Evolutionary conservation across 257 asterid species (phyloP), one percentile per base, ranked within the genome.

Genomic region (Lycium barbarum): DNA sequence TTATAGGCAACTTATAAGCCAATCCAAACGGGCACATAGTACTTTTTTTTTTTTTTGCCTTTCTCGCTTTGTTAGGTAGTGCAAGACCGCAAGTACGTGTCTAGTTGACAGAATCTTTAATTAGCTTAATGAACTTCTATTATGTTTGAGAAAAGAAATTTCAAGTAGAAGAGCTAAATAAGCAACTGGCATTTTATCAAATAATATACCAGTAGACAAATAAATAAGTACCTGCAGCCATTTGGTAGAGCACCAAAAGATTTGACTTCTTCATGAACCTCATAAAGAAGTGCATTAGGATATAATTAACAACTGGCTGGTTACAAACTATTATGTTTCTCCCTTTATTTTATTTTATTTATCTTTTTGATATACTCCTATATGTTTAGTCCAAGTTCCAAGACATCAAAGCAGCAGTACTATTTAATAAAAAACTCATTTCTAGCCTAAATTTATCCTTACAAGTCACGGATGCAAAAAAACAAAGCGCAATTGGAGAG

Each of bases 221-320:
- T 68, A 38, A 70, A 70, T 15, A 38, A 36, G 53, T 68, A 36
- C 51, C 2, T 26, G 33, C 33, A 7, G 33, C 7, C 54, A 38
- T 38, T 8, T 70, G 53, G 26, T 38, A 8, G 54, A 70, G 33
- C 8, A 38, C 54, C 53, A 8, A 70, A 68, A 38, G 78, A 3
- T 70, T 70, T 70, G 79, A 70, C 78, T 70, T 67, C 74, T 67
- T 38, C 78, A 38, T 15, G 49, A 73, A 20, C 20, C 20, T 20
- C 59, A 73, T 22, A 47, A 74, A 20, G 3, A 22, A 12, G 22
- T 20, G 40, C 20, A 74, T 9, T 13, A 14, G 13, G 45, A 22
- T 76, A 26, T 2, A 8, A 26, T 26, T 11, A 70, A 70, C 54
- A 70, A 40, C 33, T 70, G 8, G 11, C 38, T 76, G 81, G 63